phyloP scores from a whole-genome alignment of 2,329 filamentous ascomycete species.

The Sporothrix globosa region DNA sequence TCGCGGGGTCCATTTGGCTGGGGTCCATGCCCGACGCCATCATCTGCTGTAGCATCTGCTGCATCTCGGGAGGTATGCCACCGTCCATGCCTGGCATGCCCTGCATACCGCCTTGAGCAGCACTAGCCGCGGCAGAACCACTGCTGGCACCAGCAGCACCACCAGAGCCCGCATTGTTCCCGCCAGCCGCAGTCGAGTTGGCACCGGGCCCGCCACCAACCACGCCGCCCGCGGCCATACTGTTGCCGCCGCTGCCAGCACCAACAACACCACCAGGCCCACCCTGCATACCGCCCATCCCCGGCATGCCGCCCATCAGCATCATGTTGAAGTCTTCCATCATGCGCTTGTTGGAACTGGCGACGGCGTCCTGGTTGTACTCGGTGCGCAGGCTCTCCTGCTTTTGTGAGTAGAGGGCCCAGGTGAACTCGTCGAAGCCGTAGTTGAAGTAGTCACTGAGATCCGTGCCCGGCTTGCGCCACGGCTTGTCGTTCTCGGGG shows the following conservation, averaged over 20 bases:
- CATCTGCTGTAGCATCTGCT: conserved; percentile 72
- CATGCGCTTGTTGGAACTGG: conserved; percentile 75
- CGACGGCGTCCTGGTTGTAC: conserved; percentile 68
- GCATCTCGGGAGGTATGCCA: conserved; percentile 60
- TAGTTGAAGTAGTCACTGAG: conserved; percentile 99
- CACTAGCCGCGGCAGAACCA: not conserved
- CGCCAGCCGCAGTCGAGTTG: conserved; percentile 37
- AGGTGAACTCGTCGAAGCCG: conserved; percentile 97
- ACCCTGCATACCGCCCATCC: conserved; percentile 38
- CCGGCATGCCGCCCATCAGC: conserved; percentile 57
- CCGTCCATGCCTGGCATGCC: conserved; percentile 42
- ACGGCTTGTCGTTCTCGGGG: conserved; percentile 84
- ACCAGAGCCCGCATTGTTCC: not conserved
- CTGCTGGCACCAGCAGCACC: not conserved
- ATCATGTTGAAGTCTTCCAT: conserved; percentile 71
- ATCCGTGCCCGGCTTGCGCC: conserved; percentile 92
- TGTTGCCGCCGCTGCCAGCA: not conserved
- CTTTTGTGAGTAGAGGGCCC: conserved; percentile 90
- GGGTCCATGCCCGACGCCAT: conserved; percentile 67
- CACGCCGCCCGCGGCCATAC: not conserved
- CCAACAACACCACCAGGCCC: not conserved
- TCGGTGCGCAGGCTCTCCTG: conserved; percentile 79
- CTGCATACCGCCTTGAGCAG: conserved; percentile 41
- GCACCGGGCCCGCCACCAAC: not conserved
- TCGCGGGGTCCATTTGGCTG: conserved; percentile 65